Percentiles rank a stretch among this genome's conserved stretches.
Evolutionary conservation across 73 alveolate genomes (phyloP).

Genomic region (Paramecium sexaurelia): DNA sequence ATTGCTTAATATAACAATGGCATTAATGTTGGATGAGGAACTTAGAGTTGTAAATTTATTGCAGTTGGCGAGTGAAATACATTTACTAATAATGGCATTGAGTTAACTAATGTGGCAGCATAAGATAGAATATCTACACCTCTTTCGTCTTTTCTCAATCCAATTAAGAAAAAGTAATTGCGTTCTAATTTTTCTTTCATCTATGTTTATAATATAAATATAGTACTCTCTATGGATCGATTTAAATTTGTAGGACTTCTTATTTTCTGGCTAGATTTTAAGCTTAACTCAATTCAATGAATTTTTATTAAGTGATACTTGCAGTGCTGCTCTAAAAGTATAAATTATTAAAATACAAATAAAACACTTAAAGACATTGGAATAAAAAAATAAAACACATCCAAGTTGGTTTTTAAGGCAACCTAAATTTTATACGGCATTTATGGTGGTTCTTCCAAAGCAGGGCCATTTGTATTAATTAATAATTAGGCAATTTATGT

Average conservation of each 20-base stretch:
- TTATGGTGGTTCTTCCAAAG: conserved; percentile 47
- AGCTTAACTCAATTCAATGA: not conserved
- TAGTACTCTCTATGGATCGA: not conserved
- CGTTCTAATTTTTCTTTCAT: conserved; percentile 52
- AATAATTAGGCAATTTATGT: not conserved
- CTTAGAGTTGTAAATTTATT: conserved; percentile 55
- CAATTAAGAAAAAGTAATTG: conserved; percentile 56
- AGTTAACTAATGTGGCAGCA: conserved; percentile 55
- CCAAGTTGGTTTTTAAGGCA: conserved; percentile 57
- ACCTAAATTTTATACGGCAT: conserved; percentile 62
- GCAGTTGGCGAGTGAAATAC: conserved; percentile 46
- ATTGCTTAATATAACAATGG: conserved; percentile 66
- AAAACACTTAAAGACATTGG: conserved; percentile 63
- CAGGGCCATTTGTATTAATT: conserved; percentile 54
- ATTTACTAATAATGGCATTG: conserved; percentile 57
- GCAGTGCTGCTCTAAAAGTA: not conserved
- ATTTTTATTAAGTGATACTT: conserved; percentile 21
- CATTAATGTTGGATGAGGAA: conserved; percentile 61
- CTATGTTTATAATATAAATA: not conserved
- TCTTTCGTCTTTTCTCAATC: conserved; percentile 46
- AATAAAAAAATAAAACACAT: conserved; percentile 54
- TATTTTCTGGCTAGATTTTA: conserved; percentile 48
- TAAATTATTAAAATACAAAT: not conserved
- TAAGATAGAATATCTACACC: conserved; percentile 61
- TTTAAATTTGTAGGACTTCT: conserved; percentile 6